Conservation (phyloP, 352 stramenopile species). For the Phytophthora sansomeana region DNA sequence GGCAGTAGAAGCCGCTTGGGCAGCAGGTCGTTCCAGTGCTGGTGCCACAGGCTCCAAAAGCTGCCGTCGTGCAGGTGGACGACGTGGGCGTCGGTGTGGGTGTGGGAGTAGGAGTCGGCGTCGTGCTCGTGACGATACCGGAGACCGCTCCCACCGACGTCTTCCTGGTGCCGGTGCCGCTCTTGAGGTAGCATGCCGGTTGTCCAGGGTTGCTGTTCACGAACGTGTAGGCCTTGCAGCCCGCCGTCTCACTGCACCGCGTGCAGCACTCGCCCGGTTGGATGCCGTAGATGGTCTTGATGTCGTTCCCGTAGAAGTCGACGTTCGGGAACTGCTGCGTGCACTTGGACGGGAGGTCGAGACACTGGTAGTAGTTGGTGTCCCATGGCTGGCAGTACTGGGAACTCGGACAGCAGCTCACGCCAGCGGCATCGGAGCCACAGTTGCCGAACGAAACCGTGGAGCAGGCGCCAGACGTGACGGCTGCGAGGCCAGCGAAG, state of each 20-base stretch:
- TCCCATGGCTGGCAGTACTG: too few species aligned
- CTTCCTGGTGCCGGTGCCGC: conserved; percentile 11
- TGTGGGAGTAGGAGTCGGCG: conserved; percentile 23
- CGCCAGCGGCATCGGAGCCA: conserved; percentile 9
- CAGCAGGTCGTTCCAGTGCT: conserved; percentile 41
- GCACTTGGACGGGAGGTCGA: conserved; percentile 45
- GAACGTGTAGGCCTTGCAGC: conserved; percentile 35
- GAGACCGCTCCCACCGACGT: conserved; percentile 41
- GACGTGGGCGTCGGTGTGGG: conserved; percentile 24
- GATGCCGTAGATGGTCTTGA: conserved; percentile 36
- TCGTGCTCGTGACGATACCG: conserved; percentile 27
- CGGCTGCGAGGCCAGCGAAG: conserved; percentile 8
- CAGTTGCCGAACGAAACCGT: conserved; percentile 14
- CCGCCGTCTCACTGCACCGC: conserved; percentile 16
- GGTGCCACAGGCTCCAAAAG: conserved; percentile 32
- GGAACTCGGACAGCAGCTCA: conserved; percentile 44
- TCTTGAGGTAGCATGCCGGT: conserved; percentile 53
- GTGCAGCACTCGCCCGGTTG: conserved; percentile 24
- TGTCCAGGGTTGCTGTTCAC: conserved; percentile 37
- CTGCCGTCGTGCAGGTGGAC: conserved; percentile 23
- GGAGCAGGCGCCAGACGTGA: conserved; percentile 4
- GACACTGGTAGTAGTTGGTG: conserved; percentile 54
- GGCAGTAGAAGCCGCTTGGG: conserved; percentile 46
- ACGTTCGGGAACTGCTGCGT: conserved; percentile 39
- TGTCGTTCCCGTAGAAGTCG: conserved; percentile 57